Conservation (phyloP, 495 filamentous ascomycete genomes). For the Penicillium coffeae region DNA sequence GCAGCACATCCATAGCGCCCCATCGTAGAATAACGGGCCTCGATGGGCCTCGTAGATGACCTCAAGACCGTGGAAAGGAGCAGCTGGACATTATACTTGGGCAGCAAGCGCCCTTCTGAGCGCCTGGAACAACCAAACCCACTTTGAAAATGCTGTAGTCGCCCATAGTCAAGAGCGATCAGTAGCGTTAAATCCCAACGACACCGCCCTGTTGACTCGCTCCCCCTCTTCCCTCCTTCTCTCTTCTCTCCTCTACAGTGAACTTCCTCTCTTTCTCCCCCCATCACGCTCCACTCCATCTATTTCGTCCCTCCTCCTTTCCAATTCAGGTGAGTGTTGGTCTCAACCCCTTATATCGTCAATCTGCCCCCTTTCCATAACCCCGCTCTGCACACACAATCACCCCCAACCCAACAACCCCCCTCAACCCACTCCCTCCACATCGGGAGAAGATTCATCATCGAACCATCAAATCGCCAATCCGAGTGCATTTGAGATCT, state of each 20-base stretch:
- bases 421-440: slow-evolving; percentile 7
- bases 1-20: not conserved
- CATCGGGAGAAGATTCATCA: not conserved
- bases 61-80: not conserved
- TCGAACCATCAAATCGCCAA: not conserved
- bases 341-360: slow-evolving; percentile 12
- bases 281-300: slow-evolving; percentile 1
- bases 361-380: slow-evolving; percentile 14
- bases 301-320: slow-evolving; percentile 9
- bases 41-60: not conserved
- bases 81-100: not conserved
- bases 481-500: not conserved
- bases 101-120: not conserved
- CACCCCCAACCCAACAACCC: slow-evolving; percentile 11
- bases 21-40: not conserved
- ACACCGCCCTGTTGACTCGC: slow-evolving; percentile 28
- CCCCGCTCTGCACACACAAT: slow-evolving; percentile 14
- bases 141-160: not conserved
- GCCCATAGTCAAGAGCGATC: not conserved
- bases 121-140: slow-evolving; percentile 5
- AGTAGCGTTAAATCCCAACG: slow-evolving; percentile 27
- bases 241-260: slow-evolving; percentile 16
- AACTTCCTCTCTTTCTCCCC: slow-evolving; percentile 17
- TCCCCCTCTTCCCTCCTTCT: slow-evolving; percentile 23
- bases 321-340: slow-evolving; percentile 24